phyloP scores from a whole-genome alignment of 805 yeast genomes.

The Candida awuae region DNA sequence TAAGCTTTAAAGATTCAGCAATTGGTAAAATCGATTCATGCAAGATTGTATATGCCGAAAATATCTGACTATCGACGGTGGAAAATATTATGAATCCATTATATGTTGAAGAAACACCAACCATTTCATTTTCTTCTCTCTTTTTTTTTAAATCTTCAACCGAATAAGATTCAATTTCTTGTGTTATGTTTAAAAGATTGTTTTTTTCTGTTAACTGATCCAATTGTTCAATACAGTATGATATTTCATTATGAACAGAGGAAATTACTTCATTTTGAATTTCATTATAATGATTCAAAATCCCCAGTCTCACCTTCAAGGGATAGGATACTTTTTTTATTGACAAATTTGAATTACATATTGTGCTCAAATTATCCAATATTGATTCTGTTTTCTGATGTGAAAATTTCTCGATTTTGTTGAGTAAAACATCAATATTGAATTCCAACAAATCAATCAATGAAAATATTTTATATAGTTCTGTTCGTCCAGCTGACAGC shows the following conservation, averaged over 20 bases:
- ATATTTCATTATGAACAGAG: not conserved
- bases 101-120: not conserved
- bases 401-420: not conserved
- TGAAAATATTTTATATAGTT: not conserved
- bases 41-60: constrained; percentile 30
- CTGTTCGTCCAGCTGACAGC: not conserved
- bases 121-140: not conserved
- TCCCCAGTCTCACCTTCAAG: not conserved
- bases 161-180: constrained; percentile 9
- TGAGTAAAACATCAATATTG: not conserved
- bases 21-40: constrained; percentile 41
- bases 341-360: not conserved
- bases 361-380: not conserved
- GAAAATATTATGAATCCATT: constrained; percentile 6
- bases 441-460: not conserved
- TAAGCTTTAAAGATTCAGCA: constrained; percentile 41
- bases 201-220: not conserved
- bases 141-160: constrained; percentile 8
- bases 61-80: constrained; percentile 3
- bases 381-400: not conserved
- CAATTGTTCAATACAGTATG: not conserved
- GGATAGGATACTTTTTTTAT: not conserved
- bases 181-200: constrained; percentile 19
- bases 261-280: not conserved
- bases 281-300: not conserved